These are phyloP conservation scores for Kurtzmaniella quercitrusa DNA, from an alignment of 1,139 yeast species.

Conservation along the genomic window DNA sequence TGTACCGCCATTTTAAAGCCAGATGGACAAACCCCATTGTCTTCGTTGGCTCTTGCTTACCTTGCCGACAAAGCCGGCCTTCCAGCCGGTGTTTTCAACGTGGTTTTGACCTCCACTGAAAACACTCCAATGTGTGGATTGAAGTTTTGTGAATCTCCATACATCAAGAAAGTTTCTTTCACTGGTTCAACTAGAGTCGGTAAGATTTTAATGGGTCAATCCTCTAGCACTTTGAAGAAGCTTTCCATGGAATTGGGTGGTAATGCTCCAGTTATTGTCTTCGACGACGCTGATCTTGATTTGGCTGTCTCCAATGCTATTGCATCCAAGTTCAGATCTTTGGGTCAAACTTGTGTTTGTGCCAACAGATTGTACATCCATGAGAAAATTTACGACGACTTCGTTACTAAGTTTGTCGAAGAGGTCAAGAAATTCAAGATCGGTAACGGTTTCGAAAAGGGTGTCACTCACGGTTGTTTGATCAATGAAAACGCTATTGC, in stretches of 20 bases:
- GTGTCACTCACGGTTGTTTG: constrained; percentile 44
- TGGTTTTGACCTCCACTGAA: constrained; percentile 33
- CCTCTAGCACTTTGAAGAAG: constrained; percentile 76
- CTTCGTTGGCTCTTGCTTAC: constrained; percentile 42
- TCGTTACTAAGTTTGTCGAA: constrained; percentile 40
- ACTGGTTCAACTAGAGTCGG: constrained; percentile 91
- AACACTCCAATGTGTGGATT: constrained; percentile 32
- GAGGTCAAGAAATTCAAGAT: constrained; percentile 32
- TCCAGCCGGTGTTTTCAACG: constrained; percentile 43
- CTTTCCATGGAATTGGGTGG: constrained; percentile 89
- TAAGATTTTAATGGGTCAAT: constrained; percentile 71
- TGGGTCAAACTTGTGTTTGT: constrained; percentile 83
- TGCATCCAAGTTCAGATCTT: constrained; percentile 66
- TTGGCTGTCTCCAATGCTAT: constrained; percentile 71
- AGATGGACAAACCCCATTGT: constrained; percentile 42
- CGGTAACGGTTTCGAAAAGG: constrained; percentile 42
- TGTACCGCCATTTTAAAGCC: constrained; percentile 47
- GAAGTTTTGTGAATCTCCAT: constrained; percentile 56
- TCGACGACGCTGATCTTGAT: constrained; percentile 78
- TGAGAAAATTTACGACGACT: constrained; percentile 56
- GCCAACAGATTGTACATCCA: constrained; percentile 75
- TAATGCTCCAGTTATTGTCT: constrained; percentile 87
- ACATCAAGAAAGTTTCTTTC: constrained; percentile 73
- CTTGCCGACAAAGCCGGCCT: constrained; percentile 43
- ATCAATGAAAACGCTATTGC: constrained; percentile 37